Base-by-base conservation (phyloP, 2,329 filamentous ascomycete species). In the Thelonectria olida region DNA sequence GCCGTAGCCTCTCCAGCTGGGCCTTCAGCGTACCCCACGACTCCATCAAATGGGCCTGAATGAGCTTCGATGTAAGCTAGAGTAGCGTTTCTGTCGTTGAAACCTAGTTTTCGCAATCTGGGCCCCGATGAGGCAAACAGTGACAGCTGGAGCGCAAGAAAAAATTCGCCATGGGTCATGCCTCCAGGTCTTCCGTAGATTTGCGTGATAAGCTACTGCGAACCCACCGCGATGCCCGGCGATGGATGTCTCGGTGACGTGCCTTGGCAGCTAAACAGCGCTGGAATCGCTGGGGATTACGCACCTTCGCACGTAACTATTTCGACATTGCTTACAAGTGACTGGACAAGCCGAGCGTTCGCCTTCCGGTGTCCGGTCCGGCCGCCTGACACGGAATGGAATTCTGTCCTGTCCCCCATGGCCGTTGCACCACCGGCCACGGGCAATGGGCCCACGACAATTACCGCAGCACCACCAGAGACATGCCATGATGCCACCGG, bases 381-480 rank as follows among this genome's bases (percentile, higher is more conserved):
- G 41, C 20, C 50, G 50, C 51, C 52, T 60, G 57, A 50, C 36
- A 54, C 39, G 34, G 57, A 54, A 52, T 39, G 54, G 38, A 27
- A 25, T 36, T 41, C 39, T 38, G 45, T 20, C n/a, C n/a, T n/a
- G n/a, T n/a, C 41, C 41, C 58, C 58, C 52, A 51, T 57, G 58
- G 47, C 41, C 22, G 54, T 61, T 57, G 58, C 58, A 61, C 58
- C 53, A 61, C 47, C 41, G 19, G 25, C 52, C 52, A 41, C 41
- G 51, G 52, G 53, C 47, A 52, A 62, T 62, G 59, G 59, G 59
- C 54, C 59, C 53, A 58, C 59, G 49, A 56, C 54, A 53, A 62
- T 58, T 58, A 47, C 48, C 54, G 54, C 36, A 53, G 48, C 48
- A 52, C 48, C 55, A 50, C 25, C 38, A 31, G 12, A n/a, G 48